phyloP scores from a whole-genome alignment of 352 stramenopile genomes.

The Phytophthora pini region DNA sequence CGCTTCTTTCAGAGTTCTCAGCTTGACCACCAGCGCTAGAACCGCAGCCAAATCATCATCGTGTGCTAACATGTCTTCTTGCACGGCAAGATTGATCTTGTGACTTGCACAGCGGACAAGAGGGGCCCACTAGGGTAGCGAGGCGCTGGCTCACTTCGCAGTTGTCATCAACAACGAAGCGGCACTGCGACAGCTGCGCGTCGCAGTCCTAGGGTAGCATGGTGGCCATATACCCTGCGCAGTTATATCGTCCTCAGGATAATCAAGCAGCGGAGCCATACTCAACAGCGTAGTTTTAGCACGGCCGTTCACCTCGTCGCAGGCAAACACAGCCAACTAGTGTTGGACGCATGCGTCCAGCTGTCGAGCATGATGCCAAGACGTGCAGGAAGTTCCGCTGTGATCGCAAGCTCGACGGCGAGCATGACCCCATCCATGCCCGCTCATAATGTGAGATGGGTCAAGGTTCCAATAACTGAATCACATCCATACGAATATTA shows the following conservation, averaged over 20 bases:
- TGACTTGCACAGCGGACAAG: slow-evolving; percentile 6
- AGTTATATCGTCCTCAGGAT: background rate
- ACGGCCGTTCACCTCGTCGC: background rate
- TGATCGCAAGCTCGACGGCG: slow-evolving; percentile 11
- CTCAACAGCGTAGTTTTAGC: slow-evolving; percentile 5
- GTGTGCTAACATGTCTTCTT: background rate
- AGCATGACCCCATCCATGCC: slow-evolving; percentile 5
- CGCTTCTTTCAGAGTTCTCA: slow-evolving; percentile 6
- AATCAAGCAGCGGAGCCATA: background rate
- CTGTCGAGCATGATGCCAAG: slow-evolving; percentile 7
- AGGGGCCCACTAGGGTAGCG: background rate
- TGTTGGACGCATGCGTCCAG: background rate
- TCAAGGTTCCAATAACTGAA: too few species aligned
- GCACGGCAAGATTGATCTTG: slow-evolving; percentile 1
- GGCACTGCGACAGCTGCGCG: slow-evolving; percentile 1
- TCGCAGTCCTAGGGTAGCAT: slow-evolving; percentile 3
- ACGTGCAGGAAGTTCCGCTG: background rate
- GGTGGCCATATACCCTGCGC: background rate
- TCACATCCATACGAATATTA: too few species aligned
- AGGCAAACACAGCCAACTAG: too few species aligned
- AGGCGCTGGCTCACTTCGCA: background rate
- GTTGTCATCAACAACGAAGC: slow-evolving; percentile 6
- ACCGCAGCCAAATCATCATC: slow-evolving; percentile 8
- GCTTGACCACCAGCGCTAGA: slow-evolving; percentile 4
- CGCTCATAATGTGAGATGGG: slow-evolving; percentile 3